Evolutionary conservation across 768 basidiomycete species (phyloP), one percentile per base, ranked within the genome.

Genomic region (Mycena floridula): DNA sequence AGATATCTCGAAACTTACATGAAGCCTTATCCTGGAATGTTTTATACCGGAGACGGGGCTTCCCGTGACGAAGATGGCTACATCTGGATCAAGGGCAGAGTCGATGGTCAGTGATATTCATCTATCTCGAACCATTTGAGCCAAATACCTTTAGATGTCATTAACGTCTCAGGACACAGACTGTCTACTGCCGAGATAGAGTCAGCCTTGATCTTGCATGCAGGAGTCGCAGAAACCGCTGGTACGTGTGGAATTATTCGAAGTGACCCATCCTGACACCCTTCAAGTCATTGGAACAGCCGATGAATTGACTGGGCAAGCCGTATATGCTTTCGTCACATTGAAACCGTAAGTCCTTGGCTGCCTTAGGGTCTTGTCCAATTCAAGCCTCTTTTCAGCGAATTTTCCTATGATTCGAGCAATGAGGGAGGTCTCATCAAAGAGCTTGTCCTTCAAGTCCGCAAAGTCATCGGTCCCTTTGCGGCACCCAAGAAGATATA

Each of bases 21-120:
- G 73, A 59, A 76, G 69, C 87, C 88, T 21, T 94, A 94, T 68
- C 88, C 89, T 5, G 94, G 94, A 6, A 69, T 74, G 60, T 98
- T 90, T 76, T 96, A 87, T 67, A 98, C 95, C n/a, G 96, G 96
- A 20, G 95, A 99, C 56, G 96, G 95, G 36, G 95, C 94, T 23
- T 85, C 86, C 12, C 79, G 95, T 18, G 96, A 98, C 59, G 81
- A 85, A 52, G 82, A 98, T 54, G 96, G 95, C 2, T 98, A 99
- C 68, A 88, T 95, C 60, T 98, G 96, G 95, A 97, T 99, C 66
- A 92, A 92, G 65, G 96, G 95, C 42, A 82, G 96, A 53, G 80
- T 98, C 40, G 96, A 99, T 63, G 93, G 87, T 79, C 11, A 37
- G 25, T 22, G 32, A 22, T 21, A 30, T 27, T 30, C 38, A 18